Evolutionary conservation across 208 protist species (phyloP).

Genomic region (Leishmania mexicana): DNA sequence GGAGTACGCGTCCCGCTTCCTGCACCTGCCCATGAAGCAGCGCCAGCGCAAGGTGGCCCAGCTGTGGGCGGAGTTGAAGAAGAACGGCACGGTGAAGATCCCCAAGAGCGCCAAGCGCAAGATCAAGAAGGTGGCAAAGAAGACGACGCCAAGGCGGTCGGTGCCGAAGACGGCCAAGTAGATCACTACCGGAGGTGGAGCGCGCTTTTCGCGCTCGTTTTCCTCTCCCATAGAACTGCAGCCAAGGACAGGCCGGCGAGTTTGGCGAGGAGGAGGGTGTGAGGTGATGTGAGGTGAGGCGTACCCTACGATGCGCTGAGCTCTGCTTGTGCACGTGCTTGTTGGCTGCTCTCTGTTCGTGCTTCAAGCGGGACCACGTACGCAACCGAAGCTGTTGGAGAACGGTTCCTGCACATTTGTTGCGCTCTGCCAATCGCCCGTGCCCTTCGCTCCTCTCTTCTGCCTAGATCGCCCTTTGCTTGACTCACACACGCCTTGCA

Average conservation of each 20-base stretch:
- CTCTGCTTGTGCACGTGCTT: not conserved
- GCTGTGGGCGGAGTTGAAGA: slow-evolving; percentile 69
- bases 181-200: not conserved
- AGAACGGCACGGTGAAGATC: slow-evolving; percentile 36
- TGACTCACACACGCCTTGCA: not conserved
- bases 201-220: not conserved
- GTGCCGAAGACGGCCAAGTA: not conserved
- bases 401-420: not conserved
- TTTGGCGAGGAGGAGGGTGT: not conserved
- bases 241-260: not conserved
- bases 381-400: not conserved
- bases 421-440: not conserved
- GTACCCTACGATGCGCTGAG: not conserved
- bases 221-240: slow-evolving; percentile 5
- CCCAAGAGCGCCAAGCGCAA: slow-evolving; percentile 36
- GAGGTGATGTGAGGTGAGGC: not conserved
- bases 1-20: slow-evolving; percentile 50
- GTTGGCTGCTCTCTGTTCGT: not conserved
- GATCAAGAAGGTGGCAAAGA: slow-evolving; percentile 27
- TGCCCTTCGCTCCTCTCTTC: not conserved
- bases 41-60: slow-evolving; percentile 68
- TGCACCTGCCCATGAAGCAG: slow-evolving; percentile 55
- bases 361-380: not conserved
- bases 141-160: not conserved
- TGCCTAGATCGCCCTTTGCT: not conserved